Base-by-base conservation (phyloP, 768 basidiomycete species). In the Gautieria morchelliformis region DNA sequence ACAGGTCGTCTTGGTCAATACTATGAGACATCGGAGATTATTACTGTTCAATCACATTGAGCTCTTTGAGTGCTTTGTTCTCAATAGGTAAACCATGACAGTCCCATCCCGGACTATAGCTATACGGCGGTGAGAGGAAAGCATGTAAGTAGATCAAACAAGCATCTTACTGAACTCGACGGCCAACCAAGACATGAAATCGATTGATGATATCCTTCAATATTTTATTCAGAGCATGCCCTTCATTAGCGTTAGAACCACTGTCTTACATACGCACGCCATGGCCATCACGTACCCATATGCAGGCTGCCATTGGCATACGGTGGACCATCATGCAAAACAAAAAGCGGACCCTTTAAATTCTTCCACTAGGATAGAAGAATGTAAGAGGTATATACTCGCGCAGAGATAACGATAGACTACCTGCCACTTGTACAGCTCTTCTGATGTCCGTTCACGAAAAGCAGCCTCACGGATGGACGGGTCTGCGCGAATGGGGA, bases 31-130 rank as follows among this genome's bases (percentile, higher is more conserved):
- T 24, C 27, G 24, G n/a, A n/a, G n/a, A n/a, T 17, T 9, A 10
- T 11, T 20, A 37, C 44, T 6, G 19, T 20, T 27, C 24, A 61
- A 80, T 55, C 65, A 89, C 89, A 56, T 81, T 78, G 27, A 95
- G 75, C 22, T 86, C 79, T 59, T 86, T 75, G 37, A 99, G 72
- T 0, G 93, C 89, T 65, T 96, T 97, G 62, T 92, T 91, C 68
- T 98, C 95, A 60, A 98, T 97, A 0, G 95, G 95, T 12, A 97
- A 81, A 6, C 95, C 95, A 68, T 99, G 95, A 64, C 95, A 98
- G 65, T 99, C 95, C 92, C 93, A 99, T 10, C 95, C 95, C 37
- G 95, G 94, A 14, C 89, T 70, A 71, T 94, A 97, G 65, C 95
- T 97, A 58, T n/a, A 12, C 37, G 42, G 40, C 14, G 40, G 30